phyloP scores from a whole-genome alignment of 768 basidiomycete species.

The Chiua virens region DNA sequence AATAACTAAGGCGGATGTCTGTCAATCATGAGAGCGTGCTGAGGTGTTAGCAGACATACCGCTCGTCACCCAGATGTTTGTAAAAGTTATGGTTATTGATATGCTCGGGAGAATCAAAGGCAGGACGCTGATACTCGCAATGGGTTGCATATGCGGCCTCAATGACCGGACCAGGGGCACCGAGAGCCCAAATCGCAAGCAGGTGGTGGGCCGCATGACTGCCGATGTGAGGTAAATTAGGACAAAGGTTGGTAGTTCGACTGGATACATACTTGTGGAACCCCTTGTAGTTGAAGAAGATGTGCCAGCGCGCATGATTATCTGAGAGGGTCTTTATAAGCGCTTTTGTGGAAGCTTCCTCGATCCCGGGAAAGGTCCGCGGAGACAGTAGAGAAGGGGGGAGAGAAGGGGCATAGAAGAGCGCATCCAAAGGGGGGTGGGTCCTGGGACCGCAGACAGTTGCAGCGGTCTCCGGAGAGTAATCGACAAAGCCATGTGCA shows the following conservation, averaged over 20 bases:
- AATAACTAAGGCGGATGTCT: conserved; percentile 44
- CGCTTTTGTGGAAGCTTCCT: conserved; percentile 37
- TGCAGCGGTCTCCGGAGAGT: conserved; percentile 20
- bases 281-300: conserved; percentile 47
- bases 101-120: conserved; percentile 26
- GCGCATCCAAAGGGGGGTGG: conserved; percentile 14
- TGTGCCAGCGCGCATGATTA: conserved; percentile 53
- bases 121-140: conserved; percentile 37
- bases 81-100: conserved; percentile 43
- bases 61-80: conserved; percentile 56
- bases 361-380: conserved; percentile 34
- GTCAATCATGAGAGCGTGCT: not conserved
- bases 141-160: conserved; percentile 44
- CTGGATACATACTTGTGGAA: conserved; percentile 31
- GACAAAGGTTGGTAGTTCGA: not conserved
- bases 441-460: conserved; percentile 4
- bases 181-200: conserved; percentile 60
- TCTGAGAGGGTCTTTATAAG: conserved; percentile 44
- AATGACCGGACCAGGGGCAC: conserved; percentile 45
- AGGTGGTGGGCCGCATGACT: conserved; percentile 61
- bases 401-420: conserved; percentile 23
- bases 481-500: conserved; percentile 22
- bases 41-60: conserved; percentile 36
- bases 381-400: conserved; percentile 37
- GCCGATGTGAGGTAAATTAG: conserved; percentile 11